Conservation (phyloP, 768 basidiomycete genomes). For the Hydnomerulius pinastri region DNA sequence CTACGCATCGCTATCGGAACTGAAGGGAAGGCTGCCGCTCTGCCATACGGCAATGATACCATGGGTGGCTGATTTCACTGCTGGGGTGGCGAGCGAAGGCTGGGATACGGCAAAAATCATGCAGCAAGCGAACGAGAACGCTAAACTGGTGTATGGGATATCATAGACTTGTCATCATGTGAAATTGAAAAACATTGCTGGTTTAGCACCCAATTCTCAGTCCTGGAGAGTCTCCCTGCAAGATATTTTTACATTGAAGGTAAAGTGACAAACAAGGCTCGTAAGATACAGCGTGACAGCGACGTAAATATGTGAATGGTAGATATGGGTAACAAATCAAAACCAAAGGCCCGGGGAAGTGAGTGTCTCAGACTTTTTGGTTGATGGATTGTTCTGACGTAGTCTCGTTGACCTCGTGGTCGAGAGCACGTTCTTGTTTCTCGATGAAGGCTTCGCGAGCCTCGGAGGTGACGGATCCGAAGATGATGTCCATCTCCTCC, state of each 20-base stretch:
- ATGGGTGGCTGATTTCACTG: slow-evolving; percentile 80
- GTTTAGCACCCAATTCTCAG: too few species aligned
- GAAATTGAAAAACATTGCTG: too few species aligned
- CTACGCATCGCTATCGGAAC: slow-evolving; percentile 51
- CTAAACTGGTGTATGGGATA: slow-evolving; percentile 57
- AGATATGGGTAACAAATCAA: neutral
- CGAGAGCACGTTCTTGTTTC: slow-evolving; percentile 40
- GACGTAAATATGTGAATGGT: neutral
- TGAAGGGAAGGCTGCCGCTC: slow-evolving; percentile 65
- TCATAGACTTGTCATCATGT: neutral
- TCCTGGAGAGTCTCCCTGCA: too few species aligned
- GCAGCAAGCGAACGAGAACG: slow-evolving; percentile 64
- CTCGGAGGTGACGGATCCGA: slow-evolving; percentile 58
- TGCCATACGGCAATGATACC: slow-evolving; percentile 84
- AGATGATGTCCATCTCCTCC: slow-evolving; percentile 59
- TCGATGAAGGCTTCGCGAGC: slow-evolving; percentile 55
- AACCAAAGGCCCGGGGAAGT: neutral
- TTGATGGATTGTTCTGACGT: slow-evolving; percentile 5
- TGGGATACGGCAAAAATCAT: slow-evolving; percentile 63
- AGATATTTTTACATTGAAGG: slow-evolving; percentile 1
- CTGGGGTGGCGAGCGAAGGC: slow-evolving; percentile 40
- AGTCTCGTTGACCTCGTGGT: neutral
- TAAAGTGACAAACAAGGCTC: neutral
- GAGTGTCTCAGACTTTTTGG: slow-evolving; percentile 5
- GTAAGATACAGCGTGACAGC: neutral